Conservation (phyloP, 2,329 filamentous ascomycete species). For the Metarhizium brunneum region DNA sequence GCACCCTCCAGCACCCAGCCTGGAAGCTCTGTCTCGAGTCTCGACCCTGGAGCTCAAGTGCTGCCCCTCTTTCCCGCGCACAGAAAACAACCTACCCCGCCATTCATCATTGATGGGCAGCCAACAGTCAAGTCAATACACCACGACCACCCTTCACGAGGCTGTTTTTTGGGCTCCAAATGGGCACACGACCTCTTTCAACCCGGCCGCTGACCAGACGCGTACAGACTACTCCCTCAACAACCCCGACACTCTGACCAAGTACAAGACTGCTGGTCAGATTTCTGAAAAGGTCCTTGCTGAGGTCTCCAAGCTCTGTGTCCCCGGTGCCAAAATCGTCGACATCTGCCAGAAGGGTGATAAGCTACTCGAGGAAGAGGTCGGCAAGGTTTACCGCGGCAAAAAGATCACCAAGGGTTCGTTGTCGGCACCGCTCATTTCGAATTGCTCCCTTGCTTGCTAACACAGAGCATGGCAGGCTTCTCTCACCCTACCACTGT, state of each 20-base stretch:
- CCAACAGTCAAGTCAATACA: not conserved
- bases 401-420: constrained; percentile 92
- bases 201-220: constrained; percentile 2
- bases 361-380: constrained; percentile 86
- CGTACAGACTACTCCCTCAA: constrained; percentile 72
- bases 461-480: constrained; percentile 37
- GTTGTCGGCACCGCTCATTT: constrained; percentile 16
- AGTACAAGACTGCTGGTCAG: constrained; percentile 94
- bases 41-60: not conserved
- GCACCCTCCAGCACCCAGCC: not conserved
- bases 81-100: constrained; percentile 10
- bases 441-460: not conserved
- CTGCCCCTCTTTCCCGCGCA: constrained; percentile 15
- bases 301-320: constrained; percentile 63
- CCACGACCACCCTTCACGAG: not conserved
- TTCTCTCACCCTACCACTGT: constrained; percentile 92
- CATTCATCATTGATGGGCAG: not conserved
- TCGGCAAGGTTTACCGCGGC: constrained; percentile 93
- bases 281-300: constrained; percentile 96
- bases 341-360: constrained; percentile 94
- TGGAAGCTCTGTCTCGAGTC: not conserved
- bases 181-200: not conserved
- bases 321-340: constrained; percentile 85
- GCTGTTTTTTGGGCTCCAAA: not conserved
- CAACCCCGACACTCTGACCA: constrained; percentile 92